Evolutionary conservation across 495 filamentous ascomycete genomes (phyloP), one percentile per base, ranked within the genome.

Genomic region (Tuber calosporum): DNA sequence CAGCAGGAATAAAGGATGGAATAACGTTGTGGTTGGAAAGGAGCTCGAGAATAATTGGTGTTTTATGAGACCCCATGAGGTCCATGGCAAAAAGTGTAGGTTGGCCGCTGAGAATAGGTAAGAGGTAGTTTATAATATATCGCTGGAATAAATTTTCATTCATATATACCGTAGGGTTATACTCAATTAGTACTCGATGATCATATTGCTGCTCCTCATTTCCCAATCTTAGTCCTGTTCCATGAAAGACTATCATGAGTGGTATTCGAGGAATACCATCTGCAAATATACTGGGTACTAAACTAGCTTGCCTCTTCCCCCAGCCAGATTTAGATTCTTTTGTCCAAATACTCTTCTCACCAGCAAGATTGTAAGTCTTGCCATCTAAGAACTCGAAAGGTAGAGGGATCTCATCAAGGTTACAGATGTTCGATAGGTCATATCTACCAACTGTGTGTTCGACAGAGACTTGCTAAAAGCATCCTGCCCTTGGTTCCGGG

Each of bases 211-310:
- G n/a, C n/a, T n/a, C n/a, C n/a, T n/a, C n/a, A n/a, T n/a, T n/a
- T 9, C 17, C 36, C 19, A 11, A 8, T 0, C 41, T n/a, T 70
- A 8, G 45, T 8, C 42, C 17, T 36, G 19, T 72, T 6, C 34
- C 36, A 53, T 72, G 7, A 34, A 67, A 72, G 22, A 72, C 67
- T 66, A 67, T 66, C 11, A 67, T 22, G 43, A 37, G 53, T 66
- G 36, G 70, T 20, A 72, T 53, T 42, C 38, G 58, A 37, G 20
- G 34, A 19, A 67, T 5, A 1, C 58, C 58, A 67, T 67, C 58
- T 26, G 58, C 37, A 72, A 72, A 72, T 30, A 72, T 67, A 39
- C 36, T 67, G 7, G 67, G 53, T 11, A 72, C 70, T 9, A 72
- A 48, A 48, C 34, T 67, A 20, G 70, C 53, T 40, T 70, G 69